phyloP scores from a whole-genome alignment of 768 basidiomycete genomes.

The Hericium erinaceus region DNA sequence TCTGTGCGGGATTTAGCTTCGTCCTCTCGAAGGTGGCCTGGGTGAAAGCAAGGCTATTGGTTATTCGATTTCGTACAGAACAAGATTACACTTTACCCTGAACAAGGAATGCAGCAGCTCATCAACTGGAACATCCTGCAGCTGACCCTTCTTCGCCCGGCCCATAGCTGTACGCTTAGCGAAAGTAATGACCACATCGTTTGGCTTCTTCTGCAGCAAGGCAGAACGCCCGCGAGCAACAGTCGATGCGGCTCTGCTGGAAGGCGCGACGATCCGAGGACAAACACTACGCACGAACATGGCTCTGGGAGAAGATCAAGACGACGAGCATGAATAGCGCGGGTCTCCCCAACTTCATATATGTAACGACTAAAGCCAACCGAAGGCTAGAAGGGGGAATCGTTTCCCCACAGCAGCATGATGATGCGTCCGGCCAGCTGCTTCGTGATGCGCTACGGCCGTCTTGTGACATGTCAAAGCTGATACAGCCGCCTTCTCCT shows the following conservation, averaged over 20 bases:
- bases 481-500: too few relatives aligned
- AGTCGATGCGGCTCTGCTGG: slow-evolving; percentile 15
- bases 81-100: slow-evolving; percentile 37
- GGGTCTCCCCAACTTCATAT: background rate
- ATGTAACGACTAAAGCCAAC: background rate
- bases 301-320: background rate
- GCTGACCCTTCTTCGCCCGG: slow-evolving; percentile 81
- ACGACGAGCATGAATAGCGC: too few relatives aligned
- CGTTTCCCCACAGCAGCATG: background rate
- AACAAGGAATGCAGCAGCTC: slow-evolving; percentile 78
- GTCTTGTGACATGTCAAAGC: too few relatives aligned
- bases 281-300: background rate
- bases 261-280: background rate
- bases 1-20: slow-evolving; percentile 55
- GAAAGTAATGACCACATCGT: slow-evolving; percentile 87
- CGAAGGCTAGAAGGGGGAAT: background rate
- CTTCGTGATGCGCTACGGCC: background rate
- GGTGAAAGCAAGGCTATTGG: background rate
- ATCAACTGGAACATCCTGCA: slow-evolving; percentile 83
- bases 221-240: slow-evolving; percentile 34
- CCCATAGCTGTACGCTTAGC: slow-evolving; percentile 88
- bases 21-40: slow-evolving; percentile 63
- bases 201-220: slow-evolving; percentile 58
- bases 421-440: background rate
- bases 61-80: background rate